Percentiles rank a stretch among this genome's conserved stretches.
These are phyloP conservation scores for Cystofilobasidium bisporidii DNA, from an alignment of 768 basidiomycete genomes.

Conservation along the genomic window DNA sequence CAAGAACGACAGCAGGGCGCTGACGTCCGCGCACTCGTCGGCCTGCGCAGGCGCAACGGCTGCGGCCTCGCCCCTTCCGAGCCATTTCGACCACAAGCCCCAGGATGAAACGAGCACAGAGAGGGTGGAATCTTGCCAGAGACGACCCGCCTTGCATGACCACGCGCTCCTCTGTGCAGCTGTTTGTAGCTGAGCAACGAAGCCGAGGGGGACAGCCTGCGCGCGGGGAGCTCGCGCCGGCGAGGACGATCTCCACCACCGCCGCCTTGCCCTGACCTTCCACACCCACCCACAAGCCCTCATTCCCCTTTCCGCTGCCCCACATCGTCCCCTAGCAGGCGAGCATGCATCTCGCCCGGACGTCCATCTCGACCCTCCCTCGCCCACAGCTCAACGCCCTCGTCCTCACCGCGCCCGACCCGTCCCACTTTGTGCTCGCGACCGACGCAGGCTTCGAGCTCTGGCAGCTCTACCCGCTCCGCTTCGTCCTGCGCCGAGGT, in stretches of 20 bases:
- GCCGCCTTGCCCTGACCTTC: neutral
- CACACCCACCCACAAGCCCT: neutral
- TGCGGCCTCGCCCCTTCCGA: neutral
- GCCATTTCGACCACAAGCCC: too few relatives aligned
- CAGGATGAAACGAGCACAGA: too few relatives aligned
- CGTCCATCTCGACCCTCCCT: constrained; percentile 36
- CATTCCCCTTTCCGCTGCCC: neutral
- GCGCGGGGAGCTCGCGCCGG: too few relatives aligned
- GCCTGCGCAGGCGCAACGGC: neutral
- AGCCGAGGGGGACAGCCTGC: too few relatives aligned
- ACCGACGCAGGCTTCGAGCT: constrained; percentile 37
- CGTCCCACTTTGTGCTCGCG: constrained; percentile 35
- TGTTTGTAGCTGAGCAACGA: too few relatives aligned
- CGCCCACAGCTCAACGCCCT: constrained; percentile 35
- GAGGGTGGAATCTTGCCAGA: too few relatives aligned
- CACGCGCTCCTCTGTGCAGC: too few relatives aligned
- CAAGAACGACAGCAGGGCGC: too few relatives aligned
- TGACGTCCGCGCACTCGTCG: too few relatives aligned
- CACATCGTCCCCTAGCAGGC: too few relatives aligned
- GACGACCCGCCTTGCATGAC: too few relatives aligned
- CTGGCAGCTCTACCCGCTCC: constrained; percentile 35
- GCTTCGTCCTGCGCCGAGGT: constrained; percentile 33
- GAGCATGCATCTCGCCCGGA: constrained; percentile 38
- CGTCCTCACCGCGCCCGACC: constrained; percentile 33
- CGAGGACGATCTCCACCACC: too few relatives aligned